A percentile compares a stretch with the other conserved stretches of the same genome.
Evolutionary conservation across 768 basidiomycete genomes (phyloP).

Genomic region (Lyophyllum shimeji): DNA sequence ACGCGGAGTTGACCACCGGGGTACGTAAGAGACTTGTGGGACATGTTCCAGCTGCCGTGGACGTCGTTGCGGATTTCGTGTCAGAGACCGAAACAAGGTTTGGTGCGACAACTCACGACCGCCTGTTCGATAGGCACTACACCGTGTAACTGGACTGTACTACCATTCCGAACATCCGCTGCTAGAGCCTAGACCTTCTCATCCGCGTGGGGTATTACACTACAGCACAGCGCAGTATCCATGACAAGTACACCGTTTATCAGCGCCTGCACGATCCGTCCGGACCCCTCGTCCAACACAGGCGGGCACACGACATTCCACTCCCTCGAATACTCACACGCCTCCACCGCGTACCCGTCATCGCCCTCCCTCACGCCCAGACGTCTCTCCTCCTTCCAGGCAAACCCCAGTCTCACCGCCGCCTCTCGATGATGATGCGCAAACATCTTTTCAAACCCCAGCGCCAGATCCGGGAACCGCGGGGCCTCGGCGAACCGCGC

Average conservation of each 20-base stretch:
- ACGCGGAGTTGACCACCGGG: conserved; percentile 1
- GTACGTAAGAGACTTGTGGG: neutral
- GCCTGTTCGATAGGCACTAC: conserved; percentile 7
- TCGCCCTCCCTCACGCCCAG: neutral
- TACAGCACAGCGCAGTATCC: neutral
- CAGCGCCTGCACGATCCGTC: conserved; percentile 3
- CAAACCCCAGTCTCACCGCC: neutral
- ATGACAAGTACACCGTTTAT: conserved; percentile 7
- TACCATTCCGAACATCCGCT: neutral
- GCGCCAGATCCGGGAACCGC: neutral
- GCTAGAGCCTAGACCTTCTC: too few relatives aligned
- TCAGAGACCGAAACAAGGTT: neutral
- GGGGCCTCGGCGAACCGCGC: neutral
- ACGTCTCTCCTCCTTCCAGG: neutral
- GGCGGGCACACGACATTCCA: conserved; percentile 11
- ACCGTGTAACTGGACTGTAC: neutral
- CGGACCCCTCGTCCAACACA: conserved; percentile 8
- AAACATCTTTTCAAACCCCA: neutral
- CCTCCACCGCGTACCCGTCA: neutral
- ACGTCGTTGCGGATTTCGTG: conserved; percentile 1
- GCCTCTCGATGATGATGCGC: neutral
- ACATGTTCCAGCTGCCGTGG: neutral
- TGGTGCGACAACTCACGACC: conserved; percentile 6
- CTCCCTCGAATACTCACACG: conserved; percentile 5
- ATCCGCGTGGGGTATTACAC: too few relatives aligned